Conservation (phyloP, 179 eudicot genomes). For the Pouteria campechiana region DNA sequence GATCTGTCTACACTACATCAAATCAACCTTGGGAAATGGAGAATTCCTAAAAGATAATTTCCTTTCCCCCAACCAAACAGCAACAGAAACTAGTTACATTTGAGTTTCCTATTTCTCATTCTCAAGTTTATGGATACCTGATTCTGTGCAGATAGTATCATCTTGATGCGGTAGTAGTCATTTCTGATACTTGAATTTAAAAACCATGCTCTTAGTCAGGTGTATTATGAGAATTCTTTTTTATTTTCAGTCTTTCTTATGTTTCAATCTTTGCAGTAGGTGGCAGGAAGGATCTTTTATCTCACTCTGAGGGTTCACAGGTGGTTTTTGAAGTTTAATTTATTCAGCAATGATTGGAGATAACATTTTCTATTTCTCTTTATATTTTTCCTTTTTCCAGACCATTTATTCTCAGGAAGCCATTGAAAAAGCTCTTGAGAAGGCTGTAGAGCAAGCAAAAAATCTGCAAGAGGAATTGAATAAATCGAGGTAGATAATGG, state of each 20-base stretch:
- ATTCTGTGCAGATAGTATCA: no score
- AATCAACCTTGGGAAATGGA: no score
- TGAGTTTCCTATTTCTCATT: background rate
- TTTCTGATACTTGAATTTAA: no score
- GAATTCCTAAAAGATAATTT: no score
- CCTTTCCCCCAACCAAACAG: no score
- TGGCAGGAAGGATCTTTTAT: conserved; percentile 36
- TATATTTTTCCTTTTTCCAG: background rate
- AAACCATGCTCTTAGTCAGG: no score
- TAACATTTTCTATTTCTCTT: no score
- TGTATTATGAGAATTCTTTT: no score
- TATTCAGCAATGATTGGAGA: background rate
- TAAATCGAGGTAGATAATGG: conserved; percentile 26
- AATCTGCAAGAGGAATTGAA: conserved; percentile 63
- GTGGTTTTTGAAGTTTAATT: conserved; percentile 8
- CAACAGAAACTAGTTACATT: background rate
- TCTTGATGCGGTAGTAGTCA: no score
- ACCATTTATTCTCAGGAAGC: conserved; percentile 29
- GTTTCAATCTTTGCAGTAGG: conserved; percentile 12
- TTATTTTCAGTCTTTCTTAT: background rate
- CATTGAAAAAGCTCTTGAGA: conserved; percentile 42
- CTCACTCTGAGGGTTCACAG: conserved; percentile 52
- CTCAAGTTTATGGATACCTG: no score
- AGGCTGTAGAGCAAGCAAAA: conserved; percentile 47
- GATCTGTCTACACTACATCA: no score